Conservation (phyloP, 176 grass and related monocot genomes). For the Eleusine coracana region DNA sequence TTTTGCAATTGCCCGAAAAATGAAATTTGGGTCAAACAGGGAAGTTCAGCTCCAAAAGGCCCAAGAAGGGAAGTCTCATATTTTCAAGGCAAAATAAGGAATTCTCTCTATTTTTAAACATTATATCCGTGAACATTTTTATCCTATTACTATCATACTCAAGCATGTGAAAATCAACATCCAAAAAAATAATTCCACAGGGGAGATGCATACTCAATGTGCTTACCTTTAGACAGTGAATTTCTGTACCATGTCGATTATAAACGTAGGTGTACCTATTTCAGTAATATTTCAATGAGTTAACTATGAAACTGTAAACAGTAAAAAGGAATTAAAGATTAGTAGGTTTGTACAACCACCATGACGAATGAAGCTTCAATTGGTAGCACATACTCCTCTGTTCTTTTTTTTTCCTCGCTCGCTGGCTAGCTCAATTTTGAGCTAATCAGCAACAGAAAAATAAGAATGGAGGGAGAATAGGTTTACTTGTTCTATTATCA, state of each 20-base stretch:
- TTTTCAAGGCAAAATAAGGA: too few relatives aligned
- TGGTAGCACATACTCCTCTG: not conserved
- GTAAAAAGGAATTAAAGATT: not conserved
- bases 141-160: not conserved
- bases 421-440: too few relatives aligned
- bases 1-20: too few relatives aligned
- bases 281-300: slow-evolving; percentile 35
- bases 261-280: slow-evolving; percentile 91
- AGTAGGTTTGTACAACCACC: not conserved
- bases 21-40: too few relatives aligned
- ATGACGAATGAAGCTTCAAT: not conserved
- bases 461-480: too few relatives aligned
- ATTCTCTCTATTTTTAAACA: too few relatives aligned
- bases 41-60: too few relatives aligned
- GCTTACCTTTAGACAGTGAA: slow-evolving; percentile 92
- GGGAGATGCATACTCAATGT: slow-evolving; percentile 4
- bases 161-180: slow-evolving; percentile 20
- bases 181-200: slow-evolving; percentile 20
- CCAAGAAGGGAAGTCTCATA: too few relatives aligned
- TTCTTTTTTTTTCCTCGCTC: too few relatives aligned
- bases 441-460: too few relatives aligned
- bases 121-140: not conserved
- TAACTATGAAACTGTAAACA: slow-evolving; percentile 13
- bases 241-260: slow-evolving; percentile 82
- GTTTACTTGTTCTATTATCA: not conserved